Percentiles rank a stretch among this genome's conserved stretches.
These are phyloP conservation scores for Aureobasidium melanogenum DNA, from an alignment of 2,329 filamentous ascomycete species.

Conservation along the genomic window DNA sequence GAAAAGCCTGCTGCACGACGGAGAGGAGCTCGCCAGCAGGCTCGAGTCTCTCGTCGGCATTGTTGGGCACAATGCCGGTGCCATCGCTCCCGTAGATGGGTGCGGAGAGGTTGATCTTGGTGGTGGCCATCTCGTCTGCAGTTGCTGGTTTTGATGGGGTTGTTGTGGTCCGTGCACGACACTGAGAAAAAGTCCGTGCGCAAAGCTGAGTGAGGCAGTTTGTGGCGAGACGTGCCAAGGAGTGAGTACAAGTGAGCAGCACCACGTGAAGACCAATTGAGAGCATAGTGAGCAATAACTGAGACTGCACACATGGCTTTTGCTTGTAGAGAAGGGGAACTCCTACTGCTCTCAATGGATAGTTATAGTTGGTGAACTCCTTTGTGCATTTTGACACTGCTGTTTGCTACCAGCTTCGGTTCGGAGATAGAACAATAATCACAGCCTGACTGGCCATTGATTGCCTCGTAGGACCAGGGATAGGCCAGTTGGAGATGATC, in stretches of 20 bases:
- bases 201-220: background rate
- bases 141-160: background rate
- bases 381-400: background rate
- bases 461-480: too few relatives aligned
- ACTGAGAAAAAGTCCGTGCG: background rate
- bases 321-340: background rate
- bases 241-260: background rate
- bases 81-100: background rate
- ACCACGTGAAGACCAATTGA: background rate
- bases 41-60: background rate
- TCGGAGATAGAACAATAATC: background rate
- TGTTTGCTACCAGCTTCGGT: background rate
- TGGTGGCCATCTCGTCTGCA: background rate
- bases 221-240: background rate
- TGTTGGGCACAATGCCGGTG: background rate
- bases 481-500: too few relatives aligned
- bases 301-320: background rate
- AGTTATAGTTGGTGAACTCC: background rate
- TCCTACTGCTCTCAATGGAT: background rate
- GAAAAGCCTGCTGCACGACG: background rate
- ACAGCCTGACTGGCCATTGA: too few relatives aligned
- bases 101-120: background rate
- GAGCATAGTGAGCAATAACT: background rate
- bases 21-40: background rate
- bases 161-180: background rate